Evolutionary conservation across 208 protist species (phyloP).

Genomic region (Trypanosoma brucei): DNA sequence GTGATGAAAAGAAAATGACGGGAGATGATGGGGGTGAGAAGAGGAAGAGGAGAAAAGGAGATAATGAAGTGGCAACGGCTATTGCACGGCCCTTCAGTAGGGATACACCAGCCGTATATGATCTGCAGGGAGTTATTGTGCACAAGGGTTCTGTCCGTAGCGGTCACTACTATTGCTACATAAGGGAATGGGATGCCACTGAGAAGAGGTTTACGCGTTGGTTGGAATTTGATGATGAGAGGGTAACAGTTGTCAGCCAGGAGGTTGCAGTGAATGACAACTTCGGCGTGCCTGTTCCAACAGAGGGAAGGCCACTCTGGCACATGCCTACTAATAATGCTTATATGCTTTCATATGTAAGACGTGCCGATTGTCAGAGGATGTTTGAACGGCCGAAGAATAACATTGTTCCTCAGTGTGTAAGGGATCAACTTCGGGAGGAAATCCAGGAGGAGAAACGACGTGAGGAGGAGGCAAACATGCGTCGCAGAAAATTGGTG

Average conservation of each 20-base stretch:
- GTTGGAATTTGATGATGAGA: slow-evolving; percentile 87
- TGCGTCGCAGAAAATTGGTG: slow-evolving; percentile 31
- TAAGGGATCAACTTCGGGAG: slow-evolving; percentile 49
- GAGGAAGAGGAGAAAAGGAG: background rate
- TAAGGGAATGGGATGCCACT: slow-evolving; percentile 64
- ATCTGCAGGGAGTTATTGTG: slow-evolving; percentile 84
- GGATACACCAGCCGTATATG: slow-evolving; percentile 75
- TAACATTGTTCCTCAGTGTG: slow-evolving; percentile 52
- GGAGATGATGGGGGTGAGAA: background rate
- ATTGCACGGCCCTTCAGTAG: slow-evolving; percentile 31
- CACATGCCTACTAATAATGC: slow-evolving; percentile 37
- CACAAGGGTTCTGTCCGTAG: slow-evolving; percentile 82
- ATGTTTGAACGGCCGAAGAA: slow-evolving; percentile 56
- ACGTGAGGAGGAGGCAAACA: slow-evolving; percentile 32
- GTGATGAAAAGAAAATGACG: background rate
- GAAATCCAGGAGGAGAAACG: slow-evolving; percentile 55
- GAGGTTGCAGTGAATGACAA: slow-evolving; percentile 63
- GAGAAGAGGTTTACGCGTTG: slow-evolving; percentile 54
- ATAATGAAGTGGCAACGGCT: background rate
- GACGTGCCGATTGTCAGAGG: slow-evolving; percentile 47
- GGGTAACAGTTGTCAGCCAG: slow-evolving; percentile 48
- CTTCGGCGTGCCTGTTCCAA: slow-evolving; percentile 34
- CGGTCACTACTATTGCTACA: slow-evolving; percentile 91
- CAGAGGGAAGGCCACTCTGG: slow-evolving; percentile 15
- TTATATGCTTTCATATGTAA: slow-evolving; percentile 84